Base-by-base conservation (phyloP, 257 asterid species). In the Solanum megistacrolobum region DNA sequence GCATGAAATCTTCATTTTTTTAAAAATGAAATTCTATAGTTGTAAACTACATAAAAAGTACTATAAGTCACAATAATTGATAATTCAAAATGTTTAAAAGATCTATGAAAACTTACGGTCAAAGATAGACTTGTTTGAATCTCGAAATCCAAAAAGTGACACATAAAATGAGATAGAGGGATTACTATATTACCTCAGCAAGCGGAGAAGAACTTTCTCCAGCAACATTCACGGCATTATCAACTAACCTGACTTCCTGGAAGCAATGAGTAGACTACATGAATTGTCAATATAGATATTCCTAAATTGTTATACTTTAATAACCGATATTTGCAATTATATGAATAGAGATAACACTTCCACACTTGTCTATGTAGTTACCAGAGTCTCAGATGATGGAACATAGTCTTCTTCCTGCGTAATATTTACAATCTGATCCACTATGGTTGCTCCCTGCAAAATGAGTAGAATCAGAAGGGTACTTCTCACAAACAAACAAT, bases 401-500 rank as follows among this genome's bases (percentile, higher is more conserved):
- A 91, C 93, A 88, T 95, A 95, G 89, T 92, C 90, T 88, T 93
- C 95, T 87, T 94, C 94, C 55, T 83, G 92, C 76, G 91, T 84
- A 68, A 95, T 95, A 84, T 84, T 92, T 90, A 94, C 98, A 86
- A 91, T 94, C 92, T 90, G 95, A 92, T 95, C 98, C 88, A 95
- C 95, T 89, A 95, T 93, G 60, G 98, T 95, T 69, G 98, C 98
- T 84, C 98, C 98, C 98, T 95, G 93, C 88, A 89, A 85, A 84
- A 76, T 38, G 81, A 27, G 86, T 46, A 72, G 65, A 36, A 87
- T 32, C 31, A 18, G 20, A 75, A 76, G 43, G 32, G 6, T 27
- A 78, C 34, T 32, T 25, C 16, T 18, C 29, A 7, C 46, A 73
- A 73, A 20, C 48, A 73, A 73, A 73, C 81, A 73, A 73, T 34